Conservation (phyloP, 1,139 yeast species). For the Geotrichum citri-aurantii region DNA sequence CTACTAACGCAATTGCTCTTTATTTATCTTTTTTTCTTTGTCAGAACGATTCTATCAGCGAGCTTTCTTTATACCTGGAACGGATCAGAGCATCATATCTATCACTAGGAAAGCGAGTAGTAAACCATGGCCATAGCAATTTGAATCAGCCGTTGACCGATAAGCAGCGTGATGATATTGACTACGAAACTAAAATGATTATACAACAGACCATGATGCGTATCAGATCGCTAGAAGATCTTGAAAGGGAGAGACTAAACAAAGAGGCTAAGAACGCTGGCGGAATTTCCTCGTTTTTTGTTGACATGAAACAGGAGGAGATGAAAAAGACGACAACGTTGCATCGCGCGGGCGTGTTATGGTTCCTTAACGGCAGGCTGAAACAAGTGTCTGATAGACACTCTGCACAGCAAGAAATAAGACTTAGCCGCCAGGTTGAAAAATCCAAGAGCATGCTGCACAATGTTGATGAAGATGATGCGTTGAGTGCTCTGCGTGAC, state of each 20-base stretch:
- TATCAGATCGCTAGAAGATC: slow-evolving; percentile 35
- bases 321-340: slow-evolving; percentile 27
- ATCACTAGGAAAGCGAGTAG: slow-evolving; percentile 22
- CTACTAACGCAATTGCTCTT: background rate
- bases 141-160: slow-evolving; percentile 30
- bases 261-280: slow-evolving; percentile 8
- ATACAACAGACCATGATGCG: slow-evolving; percentile 35
- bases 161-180: slow-evolving; percentile 39
- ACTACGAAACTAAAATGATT: slow-evolving; percentile 36
- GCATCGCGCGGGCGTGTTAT: slow-evolving; percentile 37
- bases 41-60: slow-evolving; percentile 22
- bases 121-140: slow-evolving; percentile 1
- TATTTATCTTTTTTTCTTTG: too few relatives aligned
- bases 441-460: slow-evolving; percentile 30
- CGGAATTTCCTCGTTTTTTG: slow-evolving; percentile 15
- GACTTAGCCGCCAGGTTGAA: slow-evolving; percentile 34
- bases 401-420: slow-evolving; percentile 36
- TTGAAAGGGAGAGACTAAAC: slow-evolving; percentile 24
- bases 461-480: slow-evolving; percentile 17
- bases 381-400: slow-evolving; percentile 34
- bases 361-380: slow-evolving; percentile 32
- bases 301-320: slow-evolving; percentile 20
- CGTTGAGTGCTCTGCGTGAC: slow-evolving; percentile 26
- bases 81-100: slow-evolving; percentile 33
- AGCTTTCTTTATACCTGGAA: slow-evolving; percentile 25